phyloP scores from a whole-genome alignment of 75 land plant species.

The Picea sitchensis region DNA sequence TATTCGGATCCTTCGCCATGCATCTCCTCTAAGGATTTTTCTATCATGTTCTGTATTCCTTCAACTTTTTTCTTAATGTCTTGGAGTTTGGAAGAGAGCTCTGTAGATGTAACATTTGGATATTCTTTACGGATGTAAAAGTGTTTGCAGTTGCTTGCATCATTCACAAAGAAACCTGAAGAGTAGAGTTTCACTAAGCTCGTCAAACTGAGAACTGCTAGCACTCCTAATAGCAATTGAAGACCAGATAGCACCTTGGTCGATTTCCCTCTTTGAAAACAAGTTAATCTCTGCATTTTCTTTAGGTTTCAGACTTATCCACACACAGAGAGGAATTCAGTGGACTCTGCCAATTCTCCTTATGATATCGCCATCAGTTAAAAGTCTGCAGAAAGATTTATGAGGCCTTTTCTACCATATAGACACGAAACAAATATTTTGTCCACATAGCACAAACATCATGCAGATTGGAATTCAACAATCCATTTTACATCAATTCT shows the following conservation, averaged over 20 bases:
- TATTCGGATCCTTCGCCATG: not conserved
- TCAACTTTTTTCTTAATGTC: constrained; percentile 8
- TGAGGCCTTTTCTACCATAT: too few species aligned
- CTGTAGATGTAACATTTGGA: not conserved
- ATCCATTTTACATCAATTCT: too few species aligned
- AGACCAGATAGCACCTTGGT: not conserved
- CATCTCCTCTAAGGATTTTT: constrained; percentile 26
- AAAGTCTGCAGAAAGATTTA: too few species aligned
- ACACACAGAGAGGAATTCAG: too few species aligned
- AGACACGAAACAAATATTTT: too few species aligned
- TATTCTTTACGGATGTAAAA: not conserved
- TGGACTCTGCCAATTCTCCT: too few species aligned
- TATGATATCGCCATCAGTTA: too few species aligned
- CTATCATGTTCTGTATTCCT: constrained; percentile 13
- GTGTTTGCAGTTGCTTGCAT: constrained; percentile 2
- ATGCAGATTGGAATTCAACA: too few species aligned
- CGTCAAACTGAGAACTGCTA: constrained; percentile 24
- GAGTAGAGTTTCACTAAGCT: constrained; percentile 28
- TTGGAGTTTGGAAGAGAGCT: constrained; percentile 5
- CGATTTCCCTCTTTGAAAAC: constrained; percentile 2
- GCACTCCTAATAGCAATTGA: constrained; percentile 14
- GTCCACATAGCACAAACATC: too few species aligned
- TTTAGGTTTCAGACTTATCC: not conserved
- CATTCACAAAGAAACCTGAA: constrained; percentile 12
- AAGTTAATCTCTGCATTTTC: constrained; percentile 8